Base-by-base conservation (phyloP, 2,329 filamentous ascomycete species). In the Aspergillus sojae region DNA sequence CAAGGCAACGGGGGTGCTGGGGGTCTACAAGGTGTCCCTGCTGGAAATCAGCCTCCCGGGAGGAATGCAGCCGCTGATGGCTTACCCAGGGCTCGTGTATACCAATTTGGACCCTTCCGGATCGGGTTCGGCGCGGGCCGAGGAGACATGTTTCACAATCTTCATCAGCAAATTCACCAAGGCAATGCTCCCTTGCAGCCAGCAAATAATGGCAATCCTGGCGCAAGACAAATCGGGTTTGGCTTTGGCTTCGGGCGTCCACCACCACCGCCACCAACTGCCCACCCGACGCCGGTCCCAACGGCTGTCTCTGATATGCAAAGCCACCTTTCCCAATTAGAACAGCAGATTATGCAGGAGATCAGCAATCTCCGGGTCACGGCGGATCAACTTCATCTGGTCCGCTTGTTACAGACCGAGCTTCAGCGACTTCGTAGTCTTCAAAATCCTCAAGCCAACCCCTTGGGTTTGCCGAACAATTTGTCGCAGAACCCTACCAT, bases 71-170 rank as follows among this genome's bases (percentile, higher is more conserved):
- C 71, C 74, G 62, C 72, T 72, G 74, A 79, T 64, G 70, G 75
- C 71, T 57, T 73, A 71, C 78, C 79, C 14, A 82, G 85, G 57
- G 84, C 88, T 65, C 83, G 88, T 48, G 83, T 92, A 61, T 89
- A 90, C 70, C 90, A 92, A 69, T 79, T 95, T 54, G 92, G 92
- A 0, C 92, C 92, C 2, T 80, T 95, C 36, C 83, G 91, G 32
- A 80, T 95, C 26, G 91, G 90, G 0, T 91, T 94, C 70, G 81
- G 84, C 23, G 84, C 84, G 50, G 81, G 90, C 77, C 75, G 89
- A 78, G 77, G 82, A 23, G 86, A 92, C 61, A 68, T 81, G 62
- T 84, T 92, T 39, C 85, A 88, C 61, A 89, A 92, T 67, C 80
- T 92, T 68, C 88, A 87, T 5, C 86, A 89, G 64, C 86, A 87